Evolutionary conservation across 2,329 filamentous ascomycete genomes (phyloP).

Genomic region (Cordyceps militaris): DNA sequence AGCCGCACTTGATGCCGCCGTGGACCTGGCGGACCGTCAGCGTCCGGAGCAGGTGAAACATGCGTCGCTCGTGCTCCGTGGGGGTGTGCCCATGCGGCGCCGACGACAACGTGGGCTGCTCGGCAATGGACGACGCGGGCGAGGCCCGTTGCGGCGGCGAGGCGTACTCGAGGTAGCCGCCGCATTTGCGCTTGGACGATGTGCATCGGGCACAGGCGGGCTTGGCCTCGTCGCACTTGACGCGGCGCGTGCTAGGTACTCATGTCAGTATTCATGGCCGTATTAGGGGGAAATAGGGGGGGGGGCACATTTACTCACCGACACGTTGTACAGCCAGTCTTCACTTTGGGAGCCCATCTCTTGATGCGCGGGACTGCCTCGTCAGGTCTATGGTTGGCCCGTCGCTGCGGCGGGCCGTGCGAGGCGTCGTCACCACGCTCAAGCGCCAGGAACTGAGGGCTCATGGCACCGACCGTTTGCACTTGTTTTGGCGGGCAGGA

Average conservation of each 20-base stretch:
- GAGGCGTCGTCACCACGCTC: neutral
- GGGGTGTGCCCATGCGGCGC: neutral
- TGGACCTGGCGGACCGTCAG: neutral
- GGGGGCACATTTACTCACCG: neutral
- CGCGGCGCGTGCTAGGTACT: neutral
- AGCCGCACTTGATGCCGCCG: slow-evolving; percentile 1
- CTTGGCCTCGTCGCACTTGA: slow-evolving; percentile 11
- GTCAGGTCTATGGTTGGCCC: slow-evolving; percentile 1
- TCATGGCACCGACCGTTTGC: neutral
- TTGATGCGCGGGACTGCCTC: slow-evolving; percentile 5
- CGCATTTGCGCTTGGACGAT: slow-evolving; percentile 2
- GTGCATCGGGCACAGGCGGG: slow-evolving; percentile 3
- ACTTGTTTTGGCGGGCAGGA: no score
- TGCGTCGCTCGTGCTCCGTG: neutral
- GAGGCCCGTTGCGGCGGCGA: neutral
- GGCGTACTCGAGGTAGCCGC: neutral
- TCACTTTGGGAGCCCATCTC: slow-evolving; percentile 10
- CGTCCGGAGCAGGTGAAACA: neutral
- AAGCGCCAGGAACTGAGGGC: neutral
- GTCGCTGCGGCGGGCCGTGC: slow-evolving; percentile 9
- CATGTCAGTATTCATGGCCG: neutral
- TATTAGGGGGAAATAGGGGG: neutral
- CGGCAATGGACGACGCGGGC: neutral
- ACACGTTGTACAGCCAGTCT: slow-evolving; percentile 6
- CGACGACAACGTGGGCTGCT: neutral